Base-by-base conservation (phyloP, 257 asterid species). In the Avicennia marina region DNA sequence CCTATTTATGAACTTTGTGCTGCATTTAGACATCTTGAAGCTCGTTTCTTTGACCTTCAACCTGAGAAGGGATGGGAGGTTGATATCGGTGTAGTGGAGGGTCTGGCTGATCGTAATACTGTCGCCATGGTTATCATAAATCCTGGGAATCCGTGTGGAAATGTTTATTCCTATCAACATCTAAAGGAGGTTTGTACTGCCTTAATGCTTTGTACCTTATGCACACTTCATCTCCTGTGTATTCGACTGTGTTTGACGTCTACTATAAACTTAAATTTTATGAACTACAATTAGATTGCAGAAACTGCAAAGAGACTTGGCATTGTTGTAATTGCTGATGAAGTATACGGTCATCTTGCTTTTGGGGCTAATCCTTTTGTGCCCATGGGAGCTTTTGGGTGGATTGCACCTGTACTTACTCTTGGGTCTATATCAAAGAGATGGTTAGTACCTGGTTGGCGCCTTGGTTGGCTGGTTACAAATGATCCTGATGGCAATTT, bases 361-460 rank as follows among this genome's bases (percentile, higher is more conserved):
- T 90, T 87, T 29, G 96, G 95, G 21, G 66, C 39, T 43, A 87
- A 71, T 34, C 95, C 94, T 0, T 90, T 87, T 60, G 89, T 90
- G 31, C 75, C 98, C 0, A 87, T 90, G 98, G 96, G 96, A 19
- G 74, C 71, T 66, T 87, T 87, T 59, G 95, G 94, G 54, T 67
- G 82, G 0, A 11, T 81, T 43, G 80, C 82, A 11, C 95, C 90
- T 0, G 85, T 90, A 56, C 56, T 90, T 19, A 90, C 94, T 26
- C 83, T 90, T 6, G 98, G 98, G 0, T 85, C 98, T 2, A 40
- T 90, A 62, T 87, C 98, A 0, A 90, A 90, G 73, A 78, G 98
- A 77, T 90, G 95, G 95, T 49, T 90, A 52, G 95, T 90, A 0
- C 98, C 98, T 0, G 98, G 98, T 31, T 90, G 96, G 96, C 89